These are phyloP conservation scores for Telfairia occidentalis DNA, from an alignment of 331 rosid species.

Conservation along the genomic window DNA sequence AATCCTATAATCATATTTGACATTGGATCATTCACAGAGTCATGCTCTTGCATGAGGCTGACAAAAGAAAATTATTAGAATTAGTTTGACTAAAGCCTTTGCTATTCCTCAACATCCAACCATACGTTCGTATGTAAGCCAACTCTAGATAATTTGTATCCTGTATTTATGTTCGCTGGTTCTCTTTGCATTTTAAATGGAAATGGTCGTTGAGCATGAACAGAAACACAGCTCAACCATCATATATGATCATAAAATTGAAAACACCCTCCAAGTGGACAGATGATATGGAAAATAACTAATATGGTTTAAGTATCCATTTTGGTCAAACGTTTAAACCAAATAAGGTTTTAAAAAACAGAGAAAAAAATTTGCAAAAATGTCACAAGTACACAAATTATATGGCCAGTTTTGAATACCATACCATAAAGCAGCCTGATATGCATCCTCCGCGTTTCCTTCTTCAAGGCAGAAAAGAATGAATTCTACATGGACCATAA, in stretches of 20 bases:
- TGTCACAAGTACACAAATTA: conserved; percentile 4
- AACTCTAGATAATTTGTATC: background rate
- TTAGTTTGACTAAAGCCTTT: conserved; percentile 1
- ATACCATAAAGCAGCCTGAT: conserved; percentile 47
- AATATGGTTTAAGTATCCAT: background rate
- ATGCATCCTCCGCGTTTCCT: conserved; percentile 41
- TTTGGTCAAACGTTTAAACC: background rate
- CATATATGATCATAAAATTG: background rate
- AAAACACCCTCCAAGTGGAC: background rate
- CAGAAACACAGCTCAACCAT: background rate
- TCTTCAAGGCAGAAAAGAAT: conserved; percentile 40
- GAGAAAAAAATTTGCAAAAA: background rate
- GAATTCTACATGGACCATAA: conserved; percentile 43
- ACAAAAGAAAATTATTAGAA: conserved; percentile 3
- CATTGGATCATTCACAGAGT: conserved; percentile 31
- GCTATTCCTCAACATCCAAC: background rate
- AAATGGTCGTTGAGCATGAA: background rate
- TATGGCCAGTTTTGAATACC: conserved; percentile 5
- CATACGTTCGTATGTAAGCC: background rate
- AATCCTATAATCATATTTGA: conserved; percentile 51
- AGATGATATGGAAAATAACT: background rate
- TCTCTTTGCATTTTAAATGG: background rate
- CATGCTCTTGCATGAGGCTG: conserved; percentile 48
- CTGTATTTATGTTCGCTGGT: background rate
- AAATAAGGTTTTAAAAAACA: background rate